Evolutionary conservation across 331 rosid genomes (phyloP).

Genomic region (Cucumis variabilis): DNA sequence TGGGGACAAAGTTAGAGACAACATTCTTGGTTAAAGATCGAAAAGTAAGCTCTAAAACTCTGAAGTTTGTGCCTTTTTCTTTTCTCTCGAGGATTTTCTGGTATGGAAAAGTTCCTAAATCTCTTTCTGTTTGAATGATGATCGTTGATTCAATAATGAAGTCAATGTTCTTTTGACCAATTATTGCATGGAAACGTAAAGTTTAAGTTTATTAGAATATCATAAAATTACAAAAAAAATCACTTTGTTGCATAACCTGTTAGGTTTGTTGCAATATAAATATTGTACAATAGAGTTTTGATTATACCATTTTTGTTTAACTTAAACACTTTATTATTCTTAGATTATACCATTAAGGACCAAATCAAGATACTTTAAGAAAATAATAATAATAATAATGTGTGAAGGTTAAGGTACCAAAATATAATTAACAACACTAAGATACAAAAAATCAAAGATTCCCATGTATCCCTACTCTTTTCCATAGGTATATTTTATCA

Average conservation of each 20-base stretch:
- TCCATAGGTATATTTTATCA: neutral
- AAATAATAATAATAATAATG: neutral
- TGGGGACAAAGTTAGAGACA: constrained; percentile 72
- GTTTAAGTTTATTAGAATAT: neutral
- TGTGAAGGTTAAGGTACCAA: neutral
- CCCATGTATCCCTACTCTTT: neutral
- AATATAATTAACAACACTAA: neutral
- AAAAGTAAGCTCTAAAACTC: constrained; percentile 59
- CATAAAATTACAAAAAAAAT: neutral
- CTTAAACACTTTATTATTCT: neutral
- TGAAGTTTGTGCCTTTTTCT: constrained; percentile 18
- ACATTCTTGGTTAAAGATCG: constrained; percentile 58
- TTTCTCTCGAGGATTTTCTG: neutral
- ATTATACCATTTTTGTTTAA: neutral
- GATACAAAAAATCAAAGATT: neutral
- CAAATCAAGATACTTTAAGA: no score
- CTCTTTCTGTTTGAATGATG: neutral
- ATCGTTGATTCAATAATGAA: no score
- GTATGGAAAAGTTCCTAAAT: neutral
- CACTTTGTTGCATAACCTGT: neutral
- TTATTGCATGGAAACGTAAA: neutral
- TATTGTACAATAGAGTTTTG: neutral
- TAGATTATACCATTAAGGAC: neutral
- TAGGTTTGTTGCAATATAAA: neutral
- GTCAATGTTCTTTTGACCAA: neutral